These are phyloP conservation scores for Penicillium sp. DNA, from an alignment of 2,329 filamentous ascomycete species.

Conservation along the genomic window DNA sequence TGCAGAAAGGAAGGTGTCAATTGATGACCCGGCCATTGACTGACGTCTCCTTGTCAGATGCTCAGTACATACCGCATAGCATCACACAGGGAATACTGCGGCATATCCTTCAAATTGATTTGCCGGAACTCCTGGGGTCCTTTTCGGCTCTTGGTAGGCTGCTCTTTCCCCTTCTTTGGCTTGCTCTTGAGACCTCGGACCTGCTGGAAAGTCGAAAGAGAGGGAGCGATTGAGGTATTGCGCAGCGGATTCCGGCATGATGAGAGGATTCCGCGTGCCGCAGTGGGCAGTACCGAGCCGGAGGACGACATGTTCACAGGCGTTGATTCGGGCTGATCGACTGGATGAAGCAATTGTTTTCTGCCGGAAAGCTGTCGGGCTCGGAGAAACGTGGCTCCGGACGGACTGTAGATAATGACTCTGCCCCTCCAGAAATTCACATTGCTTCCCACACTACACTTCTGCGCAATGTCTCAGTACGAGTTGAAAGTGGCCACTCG, in stretches of 20 bases:
- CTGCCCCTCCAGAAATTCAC: slow-evolving; percentile 27
- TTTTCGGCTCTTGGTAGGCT: slow-evolving; percentile 63
- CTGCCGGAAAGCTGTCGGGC: slow-evolving; percentile 32
- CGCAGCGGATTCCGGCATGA: slow-evolving; percentile 35
- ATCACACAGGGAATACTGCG: slow-evolving; percentile 81
- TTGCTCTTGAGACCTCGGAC: slow-evolving; percentile 40
- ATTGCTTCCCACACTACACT: slow-evolving; percentile 3
- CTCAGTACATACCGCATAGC: slow-evolving; percentile 68
- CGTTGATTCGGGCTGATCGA: slow-evolving; percentile 15
- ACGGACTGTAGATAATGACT: slow-evolving; percentile 21
- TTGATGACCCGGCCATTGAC: neutral
- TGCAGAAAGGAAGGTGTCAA: slow-evolving; percentile 41
- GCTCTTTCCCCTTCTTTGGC: slow-evolving; percentile 51
- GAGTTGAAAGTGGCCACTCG: slow-evolving; percentile 41
- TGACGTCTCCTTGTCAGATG: neutral
- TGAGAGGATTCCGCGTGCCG: slow-evolving; percentile 35
- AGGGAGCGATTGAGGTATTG: slow-evolving; percentile 32
- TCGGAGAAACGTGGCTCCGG: slow-evolving; percentile 37
- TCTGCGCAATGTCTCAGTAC: slow-evolving; percentile 33
- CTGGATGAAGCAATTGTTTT: slow-evolving; percentile 33
- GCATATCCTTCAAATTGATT: slow-evolving; percentile 61
- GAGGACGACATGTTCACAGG: slow-evolving; percentile 37
- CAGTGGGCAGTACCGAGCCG: slow-evolving; percentile 35
- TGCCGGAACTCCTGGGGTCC: slow-evolving; percentile 64
- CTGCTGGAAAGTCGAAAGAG: slow-evolving; percentile 36